Evolutionary conservation across 257 asterid genomes (phyloP).

Genomic region (Salvia splendens): DNA sequence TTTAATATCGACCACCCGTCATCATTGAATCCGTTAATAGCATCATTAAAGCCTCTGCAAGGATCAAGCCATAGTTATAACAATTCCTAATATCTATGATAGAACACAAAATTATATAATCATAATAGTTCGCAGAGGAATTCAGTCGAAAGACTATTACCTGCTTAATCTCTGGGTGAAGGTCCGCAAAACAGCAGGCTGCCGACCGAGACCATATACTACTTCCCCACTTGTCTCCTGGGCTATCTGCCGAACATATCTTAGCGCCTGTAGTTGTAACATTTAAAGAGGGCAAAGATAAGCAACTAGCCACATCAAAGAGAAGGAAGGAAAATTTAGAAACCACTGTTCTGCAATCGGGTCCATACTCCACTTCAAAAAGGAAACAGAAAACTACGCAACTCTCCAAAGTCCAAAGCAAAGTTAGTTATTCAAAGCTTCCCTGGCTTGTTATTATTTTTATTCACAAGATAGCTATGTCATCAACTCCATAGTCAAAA

Average conservation of each 20-base stretch:
- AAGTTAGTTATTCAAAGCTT: too few relatives aligned
- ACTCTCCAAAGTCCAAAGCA: too few relatives aligned
- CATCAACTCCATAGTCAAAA: not conserved
- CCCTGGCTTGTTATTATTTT: too few relatives aligned
- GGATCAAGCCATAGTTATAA: slow-evolving; percentile 16
- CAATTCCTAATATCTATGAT: not conserved
- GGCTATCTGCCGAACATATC: slow-evolving; percentile 84
- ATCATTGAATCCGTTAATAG: slow-evolving; percentile 82
- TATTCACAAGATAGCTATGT: not conserved
- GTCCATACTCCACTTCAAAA: not conserved
- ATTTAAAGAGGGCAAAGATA: not conserved
- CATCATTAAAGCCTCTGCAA: slow-evolving; percentile 93
- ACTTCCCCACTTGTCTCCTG: slow-evolving; percentile 95
- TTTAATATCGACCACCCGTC: slow-evolving; percentile 91
- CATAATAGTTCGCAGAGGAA: not conserved
- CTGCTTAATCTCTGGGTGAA: slow-evolving; percentile 96
- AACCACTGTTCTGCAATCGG: not conserved
- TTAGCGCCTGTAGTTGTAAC: slow-evolving; percentile 40
- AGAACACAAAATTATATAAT: not conserved
- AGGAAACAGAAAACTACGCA: not conserved
- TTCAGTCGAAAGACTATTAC: slow-evolving; percentile 31
- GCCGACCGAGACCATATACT: slow-evolving; percentile 81
- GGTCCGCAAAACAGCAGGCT: slow-evolving; percentile 92
- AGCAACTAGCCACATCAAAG: slow-evolving; percentile 15
- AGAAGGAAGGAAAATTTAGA: not conserved